Conservation (phyloP, 2,329 filamentous ascomycete genomes). For the Xylaria digitata region DNA sequence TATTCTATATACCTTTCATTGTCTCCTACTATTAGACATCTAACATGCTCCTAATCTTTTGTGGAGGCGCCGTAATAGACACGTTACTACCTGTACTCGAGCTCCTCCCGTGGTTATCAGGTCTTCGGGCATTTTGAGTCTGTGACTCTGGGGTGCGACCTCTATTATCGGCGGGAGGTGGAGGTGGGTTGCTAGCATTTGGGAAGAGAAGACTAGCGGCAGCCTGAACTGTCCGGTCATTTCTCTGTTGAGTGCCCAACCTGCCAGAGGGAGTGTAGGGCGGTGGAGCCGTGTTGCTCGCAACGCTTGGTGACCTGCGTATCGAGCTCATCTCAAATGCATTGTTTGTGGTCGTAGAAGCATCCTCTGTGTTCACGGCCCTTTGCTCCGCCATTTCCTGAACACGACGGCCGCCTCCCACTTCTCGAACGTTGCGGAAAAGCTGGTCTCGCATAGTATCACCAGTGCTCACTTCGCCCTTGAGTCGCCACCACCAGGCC, state of each 20-base stretch:
- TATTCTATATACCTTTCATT: constrained; percentile 1
- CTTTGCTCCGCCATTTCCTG: constrained; percentile 55
- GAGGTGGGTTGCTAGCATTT: constrained; percentile 41
- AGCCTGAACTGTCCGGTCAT: constrained; percentile 57
- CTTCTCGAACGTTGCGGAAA: constrained; percentile 65
- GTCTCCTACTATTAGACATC: constrained; percentile 57
- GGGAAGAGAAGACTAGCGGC: constrained; percentile 64
- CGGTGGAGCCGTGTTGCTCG: constrained; percentile 46
- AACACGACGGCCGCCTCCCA: constrained; percentile 60
- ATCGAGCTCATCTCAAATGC: constrained; percentile 57
- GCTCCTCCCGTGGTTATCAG: constrained; percentile 54
- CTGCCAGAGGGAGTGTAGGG: constrained; percentile 53
- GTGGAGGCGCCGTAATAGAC: constrained; percentile 62
- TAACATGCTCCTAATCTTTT: constrained; percentile 68
- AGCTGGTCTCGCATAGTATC: constrained; percentile 63
- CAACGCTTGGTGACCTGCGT: constrained; percentile 46
- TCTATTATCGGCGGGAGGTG: constrained; percentile 42
- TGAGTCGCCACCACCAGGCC: constrained; percentile 72
- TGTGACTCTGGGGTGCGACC: constrained; percentile 37
- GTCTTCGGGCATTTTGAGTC: constrained; percentile 38
- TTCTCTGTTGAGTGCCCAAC: constrained; percentile 56
- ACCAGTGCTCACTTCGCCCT: constrained; percentile 55
- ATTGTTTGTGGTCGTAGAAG: constrained; percentile 45
- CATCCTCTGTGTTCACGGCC: constrained; percentile 49
- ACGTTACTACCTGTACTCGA: constrained; percentile 60